Base-by-base conservation (phyloP, 139 green algal genomes). In the Marvania coccoides region DNA sequence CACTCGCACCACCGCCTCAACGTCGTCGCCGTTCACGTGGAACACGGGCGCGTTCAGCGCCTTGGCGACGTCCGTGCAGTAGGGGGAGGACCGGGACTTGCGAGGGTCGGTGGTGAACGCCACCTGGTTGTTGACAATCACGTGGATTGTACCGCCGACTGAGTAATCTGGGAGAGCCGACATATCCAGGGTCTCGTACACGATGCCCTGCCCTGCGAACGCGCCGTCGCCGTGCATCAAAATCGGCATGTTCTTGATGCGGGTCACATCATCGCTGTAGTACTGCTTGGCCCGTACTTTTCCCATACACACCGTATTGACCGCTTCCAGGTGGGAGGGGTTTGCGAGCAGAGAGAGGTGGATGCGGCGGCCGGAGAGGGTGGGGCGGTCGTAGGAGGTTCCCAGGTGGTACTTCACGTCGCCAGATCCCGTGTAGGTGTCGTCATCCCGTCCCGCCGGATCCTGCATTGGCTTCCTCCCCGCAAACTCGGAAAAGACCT, bases 351-450 rank as follows among this genome's bases (percentile, higher is more conserved):
- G 82, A 0, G 84, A 95, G 46, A 99, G 75, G 72, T 98, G 88
- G 59, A 99, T 87, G 58, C 79, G 82, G 77, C 91, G 91, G 55
- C 93, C 86, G 47, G 68, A 76, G 13, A 80, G 47, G n/a, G 91
- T 98, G 37, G 93, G 93, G 14, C 93, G 75, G 79, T 96, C 87
- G 77, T 92, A 98, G 8, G 79, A 91, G 24, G 93, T 99, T 26
- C 93, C 94, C 67, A 98, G 79, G 70, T 98, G 94, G 82, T 99
- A 98, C 85, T 98, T 98, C n/a, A 98, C 92, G 61, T 98, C 90
- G 23, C 89, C 90, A 2, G 77, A 72, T 15, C 83, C 83, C 28
- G 56, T 61, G 67, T 76, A 81, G 12, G 45, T 62, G 63, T 71
- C 67, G 10, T 46, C 64, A 8, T 63, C 65, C 37, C 73, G 64